Evolutionary conservation across 768 basidiomycete genomes (phyloP).

Genomic region (Tylopilus rubrobrunneus): DNA sequence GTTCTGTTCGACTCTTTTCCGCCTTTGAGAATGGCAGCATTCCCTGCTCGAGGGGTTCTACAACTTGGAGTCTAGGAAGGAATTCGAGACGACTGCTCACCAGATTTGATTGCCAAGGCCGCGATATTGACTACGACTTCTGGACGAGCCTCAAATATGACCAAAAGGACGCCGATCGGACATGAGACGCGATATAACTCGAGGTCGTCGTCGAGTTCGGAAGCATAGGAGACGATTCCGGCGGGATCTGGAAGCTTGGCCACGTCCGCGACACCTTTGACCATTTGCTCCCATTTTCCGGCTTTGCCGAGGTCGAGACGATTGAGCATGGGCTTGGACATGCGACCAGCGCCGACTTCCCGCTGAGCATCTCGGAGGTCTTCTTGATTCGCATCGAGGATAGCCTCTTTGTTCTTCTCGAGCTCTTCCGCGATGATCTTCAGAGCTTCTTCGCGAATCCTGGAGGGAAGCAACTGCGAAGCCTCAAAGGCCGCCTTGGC

Average conservation of each 20-base stretch:
- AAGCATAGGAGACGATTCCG: constrained; percentile 82
- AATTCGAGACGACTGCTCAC: constrained; percentile 39
- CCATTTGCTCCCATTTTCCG: constrained; percentile 94
- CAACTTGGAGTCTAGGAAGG: background rate
- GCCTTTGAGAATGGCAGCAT: constrained; percentile 95
- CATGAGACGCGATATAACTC: constrained; percentile 94
- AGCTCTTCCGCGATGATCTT: constrained; percentile 66
- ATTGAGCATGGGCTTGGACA: constrained; percentile 80
- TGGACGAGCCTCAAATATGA: constrained; percentile 96
- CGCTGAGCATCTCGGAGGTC: constrained; percentile 79
- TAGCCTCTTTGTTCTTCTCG: constrained; percentile 55
- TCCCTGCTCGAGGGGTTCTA: constrained; percentile 50
- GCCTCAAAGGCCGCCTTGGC: constrained; percentile 84
- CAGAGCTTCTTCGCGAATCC: constrained; percentile 70
- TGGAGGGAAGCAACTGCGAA: constrained; percentile 73
- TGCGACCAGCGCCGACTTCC: constrained; percentile 79
- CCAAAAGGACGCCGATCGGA: constrained; percentile 92
- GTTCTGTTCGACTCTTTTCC: constrained; percentile 93
- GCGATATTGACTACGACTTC: constrained; percentile 99
- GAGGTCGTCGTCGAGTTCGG: constrained; percentile 80
- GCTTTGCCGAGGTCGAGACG: constrained; percentile 74
- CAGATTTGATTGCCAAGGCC: constrained; percentile 93
- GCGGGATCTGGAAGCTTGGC: constrained; percentile 83
- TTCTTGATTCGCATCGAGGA: constrained; percentile 74
- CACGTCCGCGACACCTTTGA: constrained; percentile 86